Evolutionary conservation across 2,329 filamentous ascomycete genomes (phyloP).

Genomic region (Hymenoscyphus fructigenus): DNA sequence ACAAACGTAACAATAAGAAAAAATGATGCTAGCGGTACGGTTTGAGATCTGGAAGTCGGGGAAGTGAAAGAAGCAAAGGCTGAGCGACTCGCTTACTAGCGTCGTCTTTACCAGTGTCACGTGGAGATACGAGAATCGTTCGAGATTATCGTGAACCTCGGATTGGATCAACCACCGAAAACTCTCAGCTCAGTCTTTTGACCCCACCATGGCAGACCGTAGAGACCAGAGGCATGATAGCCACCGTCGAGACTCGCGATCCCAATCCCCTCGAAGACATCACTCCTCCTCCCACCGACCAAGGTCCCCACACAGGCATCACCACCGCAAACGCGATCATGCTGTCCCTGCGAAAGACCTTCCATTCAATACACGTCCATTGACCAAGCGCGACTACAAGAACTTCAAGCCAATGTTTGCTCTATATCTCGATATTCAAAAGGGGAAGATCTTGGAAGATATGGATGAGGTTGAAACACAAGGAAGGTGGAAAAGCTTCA

Average conservation of each 20-base stretch:
- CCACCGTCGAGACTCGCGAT: conserved; percentile 11
- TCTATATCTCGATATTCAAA: conserved; percentile 86
- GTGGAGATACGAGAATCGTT: neutral
- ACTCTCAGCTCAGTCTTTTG: neutral
- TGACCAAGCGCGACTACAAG: conserved; percentile 69
- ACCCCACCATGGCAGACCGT: conserved; percentile 9
- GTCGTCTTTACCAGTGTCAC: neutral
- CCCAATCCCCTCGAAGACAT: conserved; percentile 25
- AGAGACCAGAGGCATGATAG: conserved; percentile 1
- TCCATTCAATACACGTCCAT: conserved; percentile 63
- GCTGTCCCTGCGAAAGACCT: conserved; percentile 40
- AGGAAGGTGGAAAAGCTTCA: conserved; percentile 91
- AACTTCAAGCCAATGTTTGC: conserved; percentile 72
- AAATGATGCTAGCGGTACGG: neutral
- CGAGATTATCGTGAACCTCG: conserved; percentile 3
- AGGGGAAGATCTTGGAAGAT: conserved; percentile 66
- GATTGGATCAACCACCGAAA: neutral
- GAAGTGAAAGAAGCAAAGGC: neutral
- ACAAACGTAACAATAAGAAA: neutral
- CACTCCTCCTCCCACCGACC: conserved; percentile 19
- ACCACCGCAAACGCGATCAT: conserved; percentile 36
- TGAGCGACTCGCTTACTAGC: neutral
- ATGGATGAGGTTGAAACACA: conserved; percentile 73
- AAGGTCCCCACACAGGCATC: conserved; percentile 33
- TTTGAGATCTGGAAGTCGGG: neutral